A percentile compares a stretch with the other conserved stretches of the same genome.
Conservation (phyloP, 495 filamentous ascomycete genomes). For the Xylaria venustula region DNA sequence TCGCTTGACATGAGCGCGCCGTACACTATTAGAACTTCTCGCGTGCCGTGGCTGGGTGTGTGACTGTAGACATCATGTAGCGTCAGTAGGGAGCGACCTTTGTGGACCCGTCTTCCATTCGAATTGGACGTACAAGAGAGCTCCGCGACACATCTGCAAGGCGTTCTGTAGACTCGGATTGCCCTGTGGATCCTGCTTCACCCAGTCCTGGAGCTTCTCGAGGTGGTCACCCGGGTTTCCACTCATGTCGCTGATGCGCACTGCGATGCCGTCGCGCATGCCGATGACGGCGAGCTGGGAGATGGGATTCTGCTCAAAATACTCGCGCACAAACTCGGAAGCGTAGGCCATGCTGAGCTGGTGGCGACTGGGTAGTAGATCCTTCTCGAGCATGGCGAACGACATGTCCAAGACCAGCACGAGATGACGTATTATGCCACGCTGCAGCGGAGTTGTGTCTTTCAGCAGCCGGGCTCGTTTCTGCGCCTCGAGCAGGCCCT, state of each 20-base stretch:
- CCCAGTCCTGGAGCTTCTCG: constrained; percentile 62
- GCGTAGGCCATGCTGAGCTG: constrained; percentile 80
- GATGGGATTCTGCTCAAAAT: constrained; percentile 99
- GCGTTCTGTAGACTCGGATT: constrained; percentile 93
- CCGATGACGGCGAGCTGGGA: constrained; percentile 88
- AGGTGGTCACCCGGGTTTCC: constrained; percentile 92
- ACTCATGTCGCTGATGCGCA: constrained; percentile 81
- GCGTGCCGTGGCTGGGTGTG: constrained; percentile 86
- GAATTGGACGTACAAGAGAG: constrained; percentile 64
- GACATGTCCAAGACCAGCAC: constrained; percentile 92
- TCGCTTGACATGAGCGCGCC: constrained; percentile 88
- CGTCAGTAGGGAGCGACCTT: background rate
- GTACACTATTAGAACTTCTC: constrained; percentile 88
- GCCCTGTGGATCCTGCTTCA: constrained; percentile 83
- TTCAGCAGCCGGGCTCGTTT: constrained; percentile 61
- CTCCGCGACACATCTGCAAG: constrained; percentile 87
- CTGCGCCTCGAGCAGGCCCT: constrained; percentile 43
- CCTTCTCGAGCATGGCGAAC: constrained; percentile 92
- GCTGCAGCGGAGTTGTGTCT: constrained; percentile 91
- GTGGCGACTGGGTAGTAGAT: constrained; percentile 83
- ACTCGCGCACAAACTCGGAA: constrained; percentile 85
- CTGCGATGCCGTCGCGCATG: constrained; percentile 85
- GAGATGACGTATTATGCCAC: constrained; percentile 93
- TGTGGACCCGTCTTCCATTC: background rate
- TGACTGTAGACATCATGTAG: constrained; percentile 52